Evolutionary conservation across 2,329 filamentous ascomycete genomes (phyloP).

Genomic region (Aureobasidium pullulans): DNA sequence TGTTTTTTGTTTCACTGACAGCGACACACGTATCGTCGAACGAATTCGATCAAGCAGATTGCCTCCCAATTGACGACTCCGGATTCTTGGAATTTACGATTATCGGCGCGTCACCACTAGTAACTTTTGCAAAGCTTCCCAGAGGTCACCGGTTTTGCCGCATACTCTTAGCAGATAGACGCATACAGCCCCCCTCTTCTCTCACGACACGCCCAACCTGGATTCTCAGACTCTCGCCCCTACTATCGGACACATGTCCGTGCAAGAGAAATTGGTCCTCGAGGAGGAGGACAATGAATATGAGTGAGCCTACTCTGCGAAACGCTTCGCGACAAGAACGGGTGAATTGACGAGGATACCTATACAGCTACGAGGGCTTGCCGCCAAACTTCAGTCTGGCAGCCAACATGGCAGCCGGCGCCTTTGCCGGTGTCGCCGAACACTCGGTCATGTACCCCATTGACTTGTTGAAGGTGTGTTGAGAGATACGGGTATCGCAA

Average conservation of each 20-base stretch:
- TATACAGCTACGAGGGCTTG: slow-evolving; percentile 73
- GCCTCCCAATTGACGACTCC: background rate
- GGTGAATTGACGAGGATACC: slow-evolving; percentile 11
- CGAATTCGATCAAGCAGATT: background rate
- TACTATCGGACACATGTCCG: slow-evolving; percentile 21
- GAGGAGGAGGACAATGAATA: slow-evolving; percentile 31
- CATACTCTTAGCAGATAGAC: background rate
- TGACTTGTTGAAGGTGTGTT: slow-evolving; percentile 85
- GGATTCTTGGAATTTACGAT: slow-evolving; percentile 1
- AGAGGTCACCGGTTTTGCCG: slow-evolving; percentile 5
- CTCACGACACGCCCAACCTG: slow-evolving; percentile 7
- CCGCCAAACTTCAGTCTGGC: slow-evolving; percentile 89
- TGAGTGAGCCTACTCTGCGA: slow-evolving; percentile 15
- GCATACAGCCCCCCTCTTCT: background rate
- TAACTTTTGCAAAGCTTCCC: slow-evolving; percentile 11
- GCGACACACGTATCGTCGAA: slow-evolving; percentile 10
- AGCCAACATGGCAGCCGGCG: slow-evolving; percentile 93
- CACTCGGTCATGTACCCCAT: slow-evolving; percentile 99
- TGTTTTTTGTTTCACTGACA: background rate
- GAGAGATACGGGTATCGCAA: background rate
- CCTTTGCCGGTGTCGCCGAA: slow-evolving; percentile 94
- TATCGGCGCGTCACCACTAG: slow-evolving; percentile 8
- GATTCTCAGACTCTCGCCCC: slow-evolving; percentile 14
- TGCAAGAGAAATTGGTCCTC: slow-evolving; percentile 27
- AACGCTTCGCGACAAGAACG: background rate